Conservation (phyloP, 345 rosid genomes). For the Gossypium arboreum region DNA sequence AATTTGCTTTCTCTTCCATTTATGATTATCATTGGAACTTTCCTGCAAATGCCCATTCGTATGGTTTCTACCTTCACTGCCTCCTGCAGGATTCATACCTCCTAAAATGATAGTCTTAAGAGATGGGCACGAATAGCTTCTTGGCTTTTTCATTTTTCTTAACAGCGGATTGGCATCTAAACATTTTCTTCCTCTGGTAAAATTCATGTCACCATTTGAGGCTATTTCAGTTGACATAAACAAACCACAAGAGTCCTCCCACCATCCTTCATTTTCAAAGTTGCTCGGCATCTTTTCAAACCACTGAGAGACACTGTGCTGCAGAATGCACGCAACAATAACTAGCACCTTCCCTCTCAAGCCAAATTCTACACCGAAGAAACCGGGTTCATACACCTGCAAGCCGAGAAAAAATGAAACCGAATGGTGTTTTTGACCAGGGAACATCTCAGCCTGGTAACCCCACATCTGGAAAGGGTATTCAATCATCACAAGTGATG, state of each 20-base stretch:
- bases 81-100: slow-evolving; percentile 34
- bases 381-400: slow-evolving; percentile 57
- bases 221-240: slow-evolving; percentile 55
- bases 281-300: slow-evolving; percentile 57
- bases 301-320: slow-evolving; percentile 89
- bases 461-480: slow-evolving; percentile 98
- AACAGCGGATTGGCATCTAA: slow-evolving; percentile 15
- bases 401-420: slow-evolving; percentile 71
- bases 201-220: slow-evolving; percentile 16
- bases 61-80: slow-evolving; percentile 49
- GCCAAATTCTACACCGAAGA: slow-evolving; percentile 88
- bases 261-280: slow-evolving; percentile 41
- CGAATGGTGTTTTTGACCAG: slow-evolving; percentile 69
- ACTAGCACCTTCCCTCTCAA: slow-evolving; percentile 88
- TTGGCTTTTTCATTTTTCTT: slow-evolving; percentile 29
- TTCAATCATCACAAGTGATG: slow-evolving; percentile 63
- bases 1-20: slow-evolving; percentile 76
- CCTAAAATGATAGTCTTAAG: slow-evolving; percentile 32
- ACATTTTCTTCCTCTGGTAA: slow-evolving; percentile 12
- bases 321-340: slow-evolving; percentile 79
- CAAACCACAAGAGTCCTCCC: slow-evolving; percentile 82
- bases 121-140: slow-evolving; percentile 52
- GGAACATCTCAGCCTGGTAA: slow-evolving; percentile 84
- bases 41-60: slow-evolving; percentile 71
- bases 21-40: slow-evolving; percentile 63